Percentiles rank a stretch among this genome's conserved stretches.
These are phyloP conservation scores for Narthecium ossifragum DNA, from an alignment of 106 monocot species.

Conservation along the genomic window DNA sequence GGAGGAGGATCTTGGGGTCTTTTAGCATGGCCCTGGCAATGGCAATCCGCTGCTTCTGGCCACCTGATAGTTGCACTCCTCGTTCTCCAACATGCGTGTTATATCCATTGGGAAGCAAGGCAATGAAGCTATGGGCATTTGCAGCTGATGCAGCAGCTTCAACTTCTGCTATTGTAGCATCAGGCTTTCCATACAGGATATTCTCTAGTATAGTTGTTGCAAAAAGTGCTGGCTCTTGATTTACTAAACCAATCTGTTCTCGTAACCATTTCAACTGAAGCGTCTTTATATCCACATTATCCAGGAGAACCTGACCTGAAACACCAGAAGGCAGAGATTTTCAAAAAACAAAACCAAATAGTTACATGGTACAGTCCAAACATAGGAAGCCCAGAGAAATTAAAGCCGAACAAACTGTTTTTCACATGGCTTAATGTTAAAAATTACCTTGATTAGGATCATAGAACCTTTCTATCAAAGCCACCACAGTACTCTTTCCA, in stretches of 20 bases:
- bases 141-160: conserved; percentile 89
- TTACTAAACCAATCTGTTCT: conserved; percentile 95
- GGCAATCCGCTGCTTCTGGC: conserved; percentile 95
- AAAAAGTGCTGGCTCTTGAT: conserved; percentile 98
- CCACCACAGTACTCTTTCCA: conserved; percentile 91
- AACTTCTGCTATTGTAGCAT: conserved; percentile 87
- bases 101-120: conserved; percentile 93
- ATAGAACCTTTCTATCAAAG: conserved; percentile 94
- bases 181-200: conserved; percentile 86
- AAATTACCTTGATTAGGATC: conserved; percentile 91
- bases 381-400: not conserved
- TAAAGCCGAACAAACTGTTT: not conserved
- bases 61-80: conserved; percentile 93
- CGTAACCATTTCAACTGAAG: conserved; percentile 85
- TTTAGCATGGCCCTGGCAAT: conserved; percentile 98
- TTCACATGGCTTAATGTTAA: not conserved
- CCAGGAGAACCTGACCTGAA: conserved; percentile 88
- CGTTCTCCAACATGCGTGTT: conserved; percentile 95
- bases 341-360: no score
- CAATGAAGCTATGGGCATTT: conserved; percentile 95
- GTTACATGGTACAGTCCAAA: not conserved
- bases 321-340: not conserved
- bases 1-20: conserved; percentile 91
- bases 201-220: conserved; percentile 93
- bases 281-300: conserved; percentile 90